Conservation (phyloP, 768 basidiomycete species). For the Gyrodon lividus region DNA sequence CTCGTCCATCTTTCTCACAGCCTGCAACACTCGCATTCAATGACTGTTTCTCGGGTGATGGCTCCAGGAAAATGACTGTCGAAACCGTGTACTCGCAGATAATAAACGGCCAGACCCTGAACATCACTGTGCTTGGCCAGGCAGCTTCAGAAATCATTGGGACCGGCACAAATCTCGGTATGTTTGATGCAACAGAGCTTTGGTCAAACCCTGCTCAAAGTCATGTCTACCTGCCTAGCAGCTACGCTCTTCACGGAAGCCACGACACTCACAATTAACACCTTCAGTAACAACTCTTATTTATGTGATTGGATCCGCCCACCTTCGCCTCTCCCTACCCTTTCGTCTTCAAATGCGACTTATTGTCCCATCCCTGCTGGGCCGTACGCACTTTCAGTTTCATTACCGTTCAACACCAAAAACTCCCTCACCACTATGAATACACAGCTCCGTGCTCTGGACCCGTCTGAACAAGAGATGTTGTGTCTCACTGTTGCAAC, state of each 20-base stretch:
- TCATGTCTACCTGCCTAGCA: conserved; percentile 25
- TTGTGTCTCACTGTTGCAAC: conserved; percentile 78
- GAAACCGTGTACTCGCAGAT: conserved; percentile 74
- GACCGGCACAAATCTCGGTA: conserved; percentile 65
- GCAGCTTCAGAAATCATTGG: conserved; percentile 61
- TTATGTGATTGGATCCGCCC: conserved; percentile 81
- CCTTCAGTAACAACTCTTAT: conserved; percentile 68
- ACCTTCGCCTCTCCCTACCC: conserved; percentile 62
- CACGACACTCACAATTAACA: conserved; percentile 72
- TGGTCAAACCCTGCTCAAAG: neutral
- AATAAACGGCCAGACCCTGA: conserved; percentile 49
- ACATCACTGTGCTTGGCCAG: conserved; percentile 70
- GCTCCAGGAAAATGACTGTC: conserved; percentile 59
- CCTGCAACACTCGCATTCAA: conserved; percentile 60
- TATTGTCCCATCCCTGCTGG: conserved; percentile 84
- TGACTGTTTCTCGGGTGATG: conserved; percentile 67
- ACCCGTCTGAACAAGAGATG: conserved; percentile 79
- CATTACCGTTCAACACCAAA: conserved; percentile 60
- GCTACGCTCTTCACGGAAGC: conserved; percentile 89
- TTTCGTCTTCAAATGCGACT: conserved; percentile 30
- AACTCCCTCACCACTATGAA: conserved; percentile 81
- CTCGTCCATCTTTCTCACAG: conserved; percentile 41
- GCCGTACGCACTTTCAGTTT: conserved; percentile 76
- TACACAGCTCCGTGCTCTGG: conserved; percentile 85
- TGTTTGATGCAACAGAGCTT: conserved; percentile 20